Evolutionary conservation across 2,329 filamentous ascomycete genomes (phyloP), one percentile per base, ranked within the genome.

Genomic region (Clarireedia hainanense): DNA sequence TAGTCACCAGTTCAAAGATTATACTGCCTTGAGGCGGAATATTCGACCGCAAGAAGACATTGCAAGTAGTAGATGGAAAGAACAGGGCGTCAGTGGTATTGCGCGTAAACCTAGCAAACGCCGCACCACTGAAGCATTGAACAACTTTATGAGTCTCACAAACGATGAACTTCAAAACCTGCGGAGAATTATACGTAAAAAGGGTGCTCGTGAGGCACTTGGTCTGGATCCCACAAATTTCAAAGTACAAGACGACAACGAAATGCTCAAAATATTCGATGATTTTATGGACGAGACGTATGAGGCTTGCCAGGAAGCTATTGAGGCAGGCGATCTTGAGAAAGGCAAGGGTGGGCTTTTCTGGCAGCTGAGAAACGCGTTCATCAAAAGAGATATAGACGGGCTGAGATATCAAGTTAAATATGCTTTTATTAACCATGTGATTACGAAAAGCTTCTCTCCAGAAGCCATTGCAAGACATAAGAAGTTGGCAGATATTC

Each of bases 401-500:
- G 80, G 78, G 1, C 70, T 90, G 27, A 65, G 65, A 6, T 70
- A 70, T n/a, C 81, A 86, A 63, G 60, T 96, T 39, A 78, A 79
- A 57, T 86, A 85, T 64, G 74, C 80, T 34, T 89, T 94, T 67
- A 27, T n/a, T 2, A 3, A 26, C 26, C 36, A 30, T 27, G 27
- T 30, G 4, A 15, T 42, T 24, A 34, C 43, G 7, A 86, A 67
- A 80, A 84, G 1, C 71, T 74, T 20, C 75, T 76, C 24, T 76
- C 57, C 17, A 49, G 26, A 45, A 27, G 34, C 17, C 7, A 15
- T 59, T 34, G 43, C 47, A 37, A 60, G 58, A 42, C 88, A 91
- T 64, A 74, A 76, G 63, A 77, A 77, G 20, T 72, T 95, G 14
- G 81, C 89, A n/a, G 90, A 96, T 72, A 74, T 96, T 62, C 82